Evolutionary conservation across 768 basidiomycete genomes (phyloP).

Genomic region (Clitopilus hobsonii): DNA sequence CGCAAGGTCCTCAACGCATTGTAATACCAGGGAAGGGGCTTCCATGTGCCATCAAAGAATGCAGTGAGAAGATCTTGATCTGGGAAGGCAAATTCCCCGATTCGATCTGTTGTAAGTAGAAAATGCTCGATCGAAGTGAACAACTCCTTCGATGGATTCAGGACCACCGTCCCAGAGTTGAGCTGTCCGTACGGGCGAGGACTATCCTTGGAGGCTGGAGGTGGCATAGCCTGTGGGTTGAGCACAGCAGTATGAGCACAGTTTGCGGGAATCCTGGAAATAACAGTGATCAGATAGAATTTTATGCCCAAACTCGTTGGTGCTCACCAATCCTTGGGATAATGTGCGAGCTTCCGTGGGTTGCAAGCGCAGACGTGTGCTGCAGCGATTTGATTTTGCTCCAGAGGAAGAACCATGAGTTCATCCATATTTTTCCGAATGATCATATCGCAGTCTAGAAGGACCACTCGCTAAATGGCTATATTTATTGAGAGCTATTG

Average conservation of each 20-base stretch:
- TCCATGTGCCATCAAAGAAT: slow-evolving; percentile 76
- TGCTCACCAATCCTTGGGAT: slow-evolving; percentile 82
- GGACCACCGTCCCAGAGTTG: slow-evolving; percentile 86
- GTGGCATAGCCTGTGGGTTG: slow-evolving; percentile 37
- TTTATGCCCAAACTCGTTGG: slow-evolving; percentile 9
- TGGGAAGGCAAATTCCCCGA: slow-evolving; percentile 57
- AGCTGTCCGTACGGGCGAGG: slow-evolving; percentile 80
- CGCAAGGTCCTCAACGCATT: slow-evolving; percentile 91
- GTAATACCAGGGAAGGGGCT: slow-evolving; percentile 78
- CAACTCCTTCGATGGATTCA: slow-evolving; percentile 64
- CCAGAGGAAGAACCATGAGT: slow-evolving; percentile 55
- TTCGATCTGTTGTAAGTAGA: slow-evolving; percentile 40
- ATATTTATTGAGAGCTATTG: not conserved
- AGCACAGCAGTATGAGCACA: slow-evolving; percentile 71
- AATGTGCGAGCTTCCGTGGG: slow-evolving; percentile 77
- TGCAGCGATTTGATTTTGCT: slow-evolving; percentile 76
- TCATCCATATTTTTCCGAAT: slow-evolving; percentile 80
- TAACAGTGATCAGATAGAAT: slow-evolving; percentile 6
- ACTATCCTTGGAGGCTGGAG: slow-evolving; percentile 27
- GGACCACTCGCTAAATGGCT: slow-evolving; percentile 58
- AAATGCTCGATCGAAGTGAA: slow-evolving; percentile 50
- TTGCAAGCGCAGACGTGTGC: slow-evolving; percentile 94
- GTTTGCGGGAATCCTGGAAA: slow-evolving; percentile 84
- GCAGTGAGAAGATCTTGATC: slow-evolving; percentile 91
- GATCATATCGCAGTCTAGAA: slow-evolving; percentile 89